Base-by-base conservation (phyloP, 306 rosid genomes). In the Medicago lupulina region DNA sequence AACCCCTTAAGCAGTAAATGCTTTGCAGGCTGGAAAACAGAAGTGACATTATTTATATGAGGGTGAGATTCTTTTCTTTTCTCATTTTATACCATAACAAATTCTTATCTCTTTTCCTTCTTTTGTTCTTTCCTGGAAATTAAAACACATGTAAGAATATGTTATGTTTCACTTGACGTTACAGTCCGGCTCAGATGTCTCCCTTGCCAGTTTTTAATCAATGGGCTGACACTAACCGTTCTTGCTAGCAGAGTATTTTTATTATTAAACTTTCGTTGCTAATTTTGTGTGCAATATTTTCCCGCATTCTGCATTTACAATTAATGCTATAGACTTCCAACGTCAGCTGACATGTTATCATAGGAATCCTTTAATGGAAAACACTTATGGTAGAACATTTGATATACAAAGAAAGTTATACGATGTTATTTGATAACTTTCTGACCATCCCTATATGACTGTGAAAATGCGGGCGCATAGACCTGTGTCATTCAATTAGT, bases 161-260 rank as follows among this genome's bases (percentile, higher is more conserved):
- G 67, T 47, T 50, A 31, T 55, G 39, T 68, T 77, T 43, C 13
- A 39, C 66, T 39, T 13, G 34, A 66, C 68, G 36, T 76, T 40
- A 54, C 28, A 50, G 40, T 64, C 6, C 17, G 21, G 58, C 54
- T 39, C 13, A 38, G 43, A 75, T 43, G 47, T 69, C 57, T 55
- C 64, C 75, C 43, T 63, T 62, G 83, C 31, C 43, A 43, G 11
- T 51, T 80, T 69, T 70, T 77, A 68, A 55, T 77, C 78, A 54
- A 16, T 47, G 73, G 79, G 68, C 55, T 63, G 85, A 77, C 80
- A 25, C 54, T 38, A 67, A 62, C 69, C 23, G 15, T 72, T 57
- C 34, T 73, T 36, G 65, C 74, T 46, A 50, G 72, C 68, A 6
- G 75, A 44, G 55, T 17, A 59, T 55, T 73, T 67, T 76, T 79